Evolutionary conservation across 345 rosid genomes (phyloP), one percentile per base, ranked within the genome.

Genomic region (Eucalyptus cloeziana): DNA sequence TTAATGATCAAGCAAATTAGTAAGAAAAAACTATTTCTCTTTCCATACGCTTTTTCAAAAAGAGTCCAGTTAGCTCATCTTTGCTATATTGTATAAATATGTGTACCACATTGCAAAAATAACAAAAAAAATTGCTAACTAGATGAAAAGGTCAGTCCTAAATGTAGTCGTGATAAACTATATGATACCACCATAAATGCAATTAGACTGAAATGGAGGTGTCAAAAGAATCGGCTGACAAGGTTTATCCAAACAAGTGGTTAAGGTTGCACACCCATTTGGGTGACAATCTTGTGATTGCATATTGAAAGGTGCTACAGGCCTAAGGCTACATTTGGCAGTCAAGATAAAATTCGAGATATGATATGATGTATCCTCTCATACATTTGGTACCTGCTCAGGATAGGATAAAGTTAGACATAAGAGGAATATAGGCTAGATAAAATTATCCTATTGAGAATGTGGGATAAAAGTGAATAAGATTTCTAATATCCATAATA

Each of bases 301-400:
- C 21, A 9, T 9, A 31, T 16, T 37, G 6, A 31, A 67, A 67
- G 22, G 22, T 67, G 40, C 43, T 9, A 8, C 2, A 67, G 79
- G 43, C 43, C 12, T 31, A 67, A 52, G 56, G 2, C 1, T 52
- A 52, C 4, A 0, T 52, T 52, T 52, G 22, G 0, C 4, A 52
- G 0, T 52, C 0, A 52, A 52, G 4, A 19, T 52, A 19, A 52
- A 52, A 19, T 17, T 52, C 4, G 7, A 52, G 2, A 52, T 52
- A 52, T 3, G 56, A 52, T 52, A 17, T 52, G 24, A 52, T 52
- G 17, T 52, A 52, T 52, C 22, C 4, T 51, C 54, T 51, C 8
- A 51, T 51, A 51, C 22, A 51, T 49, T 49, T 49, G 50, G 14
- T 51, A 8, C 7, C 1, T 17, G 4, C 24, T 24, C 9, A 51